These are phyloP conservation scores for Ilyonectria sp. DNA, from an alignment of 2,329 filamentous ascomycete species.

Conservation along the genomic window DNA sequence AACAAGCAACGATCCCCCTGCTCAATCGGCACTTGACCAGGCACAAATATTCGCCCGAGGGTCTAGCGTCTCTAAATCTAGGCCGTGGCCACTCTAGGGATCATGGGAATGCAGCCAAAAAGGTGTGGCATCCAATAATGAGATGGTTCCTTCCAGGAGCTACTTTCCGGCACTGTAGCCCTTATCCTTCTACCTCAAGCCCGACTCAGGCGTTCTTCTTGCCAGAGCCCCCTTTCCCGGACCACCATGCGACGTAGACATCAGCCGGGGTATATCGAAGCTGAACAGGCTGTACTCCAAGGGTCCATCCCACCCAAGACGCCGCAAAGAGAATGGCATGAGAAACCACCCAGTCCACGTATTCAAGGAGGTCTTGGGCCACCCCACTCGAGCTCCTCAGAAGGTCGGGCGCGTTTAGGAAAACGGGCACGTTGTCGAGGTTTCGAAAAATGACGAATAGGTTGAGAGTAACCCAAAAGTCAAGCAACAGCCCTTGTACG, in stretches of 20 bases:
- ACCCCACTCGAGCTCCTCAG: accelerated
- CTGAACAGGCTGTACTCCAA: constrained; percentile 20
- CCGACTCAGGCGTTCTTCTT: not conserved
- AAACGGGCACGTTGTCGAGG: constrained; percentile 51
- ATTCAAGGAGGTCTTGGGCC: not conserved
- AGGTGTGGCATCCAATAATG: no score
- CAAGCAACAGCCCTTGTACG: constrained; percentile 38
- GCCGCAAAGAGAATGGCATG: constrained; percentile 12
- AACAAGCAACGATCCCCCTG: no score
- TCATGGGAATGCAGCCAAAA: no score
- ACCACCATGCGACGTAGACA: constrained; percentile 3
- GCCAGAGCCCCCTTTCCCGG: accelerated
- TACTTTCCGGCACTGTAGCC: no score
- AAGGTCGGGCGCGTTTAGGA: constrained; percentile 33
- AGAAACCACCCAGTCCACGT: constrained; percentile 4
- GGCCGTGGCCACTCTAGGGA: no score
- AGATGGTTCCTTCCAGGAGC: no score
- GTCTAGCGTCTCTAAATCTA: no score
- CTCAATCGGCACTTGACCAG: no score
- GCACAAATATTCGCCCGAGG: no score
- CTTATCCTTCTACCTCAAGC: no score
- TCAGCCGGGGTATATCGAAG: constrained; percentile 21
- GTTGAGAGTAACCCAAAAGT: constrained; percentile 49
- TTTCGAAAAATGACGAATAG: constrained; percentile 48
- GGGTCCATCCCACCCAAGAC: constrained; percentile 6